A percentile compares a stretch with the other conserved stretches of the same genome.
These are phyloP conservation scores for Hyphopichia pseudoburtonii DNA, from an alignment of 1,139 yeast species.

Conservation along the genomic window DNA sequence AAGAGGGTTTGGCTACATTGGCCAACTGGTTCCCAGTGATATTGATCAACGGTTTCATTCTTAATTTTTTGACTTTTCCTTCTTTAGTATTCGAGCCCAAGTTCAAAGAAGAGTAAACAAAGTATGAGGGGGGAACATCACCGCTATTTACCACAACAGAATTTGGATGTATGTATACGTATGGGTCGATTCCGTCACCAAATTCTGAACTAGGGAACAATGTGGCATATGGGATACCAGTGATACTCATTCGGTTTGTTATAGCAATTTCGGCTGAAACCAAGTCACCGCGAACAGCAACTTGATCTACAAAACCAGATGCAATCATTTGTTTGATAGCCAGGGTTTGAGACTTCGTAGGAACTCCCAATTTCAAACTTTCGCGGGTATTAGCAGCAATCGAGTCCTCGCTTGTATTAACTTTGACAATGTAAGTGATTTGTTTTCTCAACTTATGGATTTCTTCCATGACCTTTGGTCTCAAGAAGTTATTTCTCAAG, in stretches of 20 bases:
- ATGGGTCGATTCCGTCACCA: constrained; percentile 39
- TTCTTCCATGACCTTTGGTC: constrained; percentile 79
- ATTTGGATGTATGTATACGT: constrained; percentile 73
- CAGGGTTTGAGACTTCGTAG: constrained; percentile 64
- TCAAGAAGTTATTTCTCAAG: constrained; percentile 58
- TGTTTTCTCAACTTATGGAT: constrained; percentile 79
- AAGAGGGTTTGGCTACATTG: constrained; percentile 72
- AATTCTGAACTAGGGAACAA: constrained; percentile 53
- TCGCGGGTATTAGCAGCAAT: constrained; percentile 49
- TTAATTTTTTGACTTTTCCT: constrained; percentile 42
- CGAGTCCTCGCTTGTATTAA: constrained; percentile 57
- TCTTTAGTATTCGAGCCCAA: constrained; percentile 39
- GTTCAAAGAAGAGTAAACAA: constrained; percentile 69
- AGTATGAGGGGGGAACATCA: constrained; percentile 68
- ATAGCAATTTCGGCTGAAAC: constrained; percentile 62
- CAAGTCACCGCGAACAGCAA: constrained; percentile 81
- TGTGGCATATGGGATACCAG: constrained; percentile 72
- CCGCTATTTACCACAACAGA: constrained; percentile 60
- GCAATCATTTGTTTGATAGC: constrained; percentile 90
- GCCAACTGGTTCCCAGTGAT: constrained; percentile 73
- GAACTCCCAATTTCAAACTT: constrained; percentile 66
- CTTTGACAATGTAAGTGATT: constrained; percentile 69
- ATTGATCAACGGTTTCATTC: constrained; percentile 78
- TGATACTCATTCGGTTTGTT: constrained; percentile 58
- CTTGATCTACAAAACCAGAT: constrained; percentile 89